Base-by-base conservation (phyloP, 768 basidiomycete genomes). In the Rhizopogon vinicolor region DNA sequence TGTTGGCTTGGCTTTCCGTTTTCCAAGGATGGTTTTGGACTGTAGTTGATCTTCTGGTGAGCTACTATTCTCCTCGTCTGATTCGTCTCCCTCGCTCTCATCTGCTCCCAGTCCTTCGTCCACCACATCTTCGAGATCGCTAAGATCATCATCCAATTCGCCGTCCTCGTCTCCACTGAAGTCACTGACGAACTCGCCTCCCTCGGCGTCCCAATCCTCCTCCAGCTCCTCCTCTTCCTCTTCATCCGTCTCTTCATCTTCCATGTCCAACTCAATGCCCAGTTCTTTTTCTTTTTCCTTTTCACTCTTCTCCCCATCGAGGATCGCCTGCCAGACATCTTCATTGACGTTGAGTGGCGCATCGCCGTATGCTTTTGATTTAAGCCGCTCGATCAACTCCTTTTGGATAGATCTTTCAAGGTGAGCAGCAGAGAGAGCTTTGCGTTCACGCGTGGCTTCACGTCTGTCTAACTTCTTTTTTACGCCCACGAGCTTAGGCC, bases 311-410 rank as follows among this genome's bases (percentile, higher is more conserved):
- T 97, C 93, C 45, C 85, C 79, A 65, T 97, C 92, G 41, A 98
- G 75, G 51, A 99, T 87, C 2, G 91, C 86, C 60, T 86, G 84
- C 97, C 97, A 98, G 8, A 98, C 94, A 41, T 78, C 86, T 73
- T 99, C 97, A 71, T 99, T 98, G 55, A 99, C 95, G 70, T 99
- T 98, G 43, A 99, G 81, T 12, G 97, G 97, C 35, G 91, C 89
- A 65, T 98, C 96, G 42, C 97, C 96, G 66, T 99, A 98, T 16
- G 96, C 95, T 71, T 97, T 97, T 52, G 88, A 88, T 75, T 95
- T 94, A 18, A 99, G 80, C 16, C 97, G 91, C 63, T 96, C 93
- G 45, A 99, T 85, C 25, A 98, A 84, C 67, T 99, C 97, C 66
- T 93, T 93, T 70, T 98, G 91, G 63, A 99, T 98, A 12, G 91